These are phyloP conservation scores for Aspergillus terreus DNA, from an alignment of 2,329 filamentous ascomycete species.

Conservation along the genomic window DNA sequence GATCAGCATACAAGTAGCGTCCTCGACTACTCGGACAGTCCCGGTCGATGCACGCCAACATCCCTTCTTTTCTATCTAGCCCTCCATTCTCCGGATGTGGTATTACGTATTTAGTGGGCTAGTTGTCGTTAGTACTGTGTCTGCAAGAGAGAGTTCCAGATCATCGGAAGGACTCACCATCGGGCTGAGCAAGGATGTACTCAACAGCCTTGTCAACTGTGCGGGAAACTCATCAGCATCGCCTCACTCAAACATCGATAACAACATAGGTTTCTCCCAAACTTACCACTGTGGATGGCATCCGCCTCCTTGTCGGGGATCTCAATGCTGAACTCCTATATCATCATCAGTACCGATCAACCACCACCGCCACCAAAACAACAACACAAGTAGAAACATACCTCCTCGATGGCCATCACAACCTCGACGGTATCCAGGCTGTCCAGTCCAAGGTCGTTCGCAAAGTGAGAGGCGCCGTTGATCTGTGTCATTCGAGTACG, in stretches of 20 bases:
- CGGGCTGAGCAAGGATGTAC: slow-evolving; percentile 90
- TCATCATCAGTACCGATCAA: slow-evolving; percentile 11
- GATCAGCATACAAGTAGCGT: slow-evolving; percentile 36
- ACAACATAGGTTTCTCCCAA: not conserved
- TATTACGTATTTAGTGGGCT: slow-evolving; percentile 38
- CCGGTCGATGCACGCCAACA: slow-evolving; percentile 25
- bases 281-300: slow-evolving; percentile 85
- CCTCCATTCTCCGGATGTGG: slow-evolving; percentile 20
- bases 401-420: slow-evolving; percentile 99
- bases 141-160: not conserved
- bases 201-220: slow-evolving; percentile 89
- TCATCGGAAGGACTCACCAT: slow-evolving; percentile 61
- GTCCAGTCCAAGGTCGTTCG: slow-evolving; percentile 95
- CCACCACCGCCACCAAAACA: slow-evolving; percentile 6
- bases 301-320: slow-evolving; percentile 98
- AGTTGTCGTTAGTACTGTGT: slow-evolving; percentile 14
- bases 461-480: slow-evolving; percentile 79
- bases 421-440: slow-evolving; percentile 98
- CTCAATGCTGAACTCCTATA: slow-evolving; percentile 81
- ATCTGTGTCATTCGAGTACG: slow-evolving; percentile 57
- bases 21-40: slow-evolving; percentile 24
- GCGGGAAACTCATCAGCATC: not conserved
- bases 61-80: slow-evolving; percentile 34
- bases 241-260: not conserved
- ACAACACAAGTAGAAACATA: slow-evolving; percentile 35